Conservation (phyloP, 768 basidiomycete genomes). For the Tephrocybe sp. region DNA sequence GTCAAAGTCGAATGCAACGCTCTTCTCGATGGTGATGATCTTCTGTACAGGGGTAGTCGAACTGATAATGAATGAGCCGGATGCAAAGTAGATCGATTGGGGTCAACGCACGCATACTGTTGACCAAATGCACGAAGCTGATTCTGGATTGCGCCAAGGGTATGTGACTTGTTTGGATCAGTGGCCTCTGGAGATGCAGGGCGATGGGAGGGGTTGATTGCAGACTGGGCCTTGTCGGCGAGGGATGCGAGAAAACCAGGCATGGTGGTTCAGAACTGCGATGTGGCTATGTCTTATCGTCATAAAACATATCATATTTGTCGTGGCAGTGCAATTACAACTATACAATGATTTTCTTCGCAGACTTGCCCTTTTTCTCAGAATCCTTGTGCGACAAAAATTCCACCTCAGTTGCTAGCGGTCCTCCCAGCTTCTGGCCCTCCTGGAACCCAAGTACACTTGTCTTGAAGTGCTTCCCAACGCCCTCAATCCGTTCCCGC, state of each 20-base stretch:
- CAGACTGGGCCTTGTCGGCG: slow-evolving; percentile 76
- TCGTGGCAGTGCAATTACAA: slow-evolving; percentile 15
- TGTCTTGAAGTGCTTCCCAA: slow-evolving; percentile 91
- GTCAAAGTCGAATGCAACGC: slow-evolving; percentile 75
- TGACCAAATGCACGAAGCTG: slow-evolving; percentile 74
- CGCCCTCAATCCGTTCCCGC: slow-evolving; percentile 77
- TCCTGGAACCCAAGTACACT: slow-evolving; percentile 82
- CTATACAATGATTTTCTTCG: slow-evolving; percentile 75
- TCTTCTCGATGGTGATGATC: slow-evolving; percentile 78
- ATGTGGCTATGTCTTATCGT: slow-evolving; percentile 12
- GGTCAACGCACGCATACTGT: slow-evolving; percentile 60
- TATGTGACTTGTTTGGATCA: slow-evolving; percentile 47
- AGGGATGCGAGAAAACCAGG: slow-evolving; percentile 64
- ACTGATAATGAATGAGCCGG: slow-evolving; percentile 29
- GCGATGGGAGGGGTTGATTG: slow-evolving; percentile 58
- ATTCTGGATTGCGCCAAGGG: slow-evolving; percentile 65
- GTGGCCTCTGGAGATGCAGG: slow-evolving; percentile 36
- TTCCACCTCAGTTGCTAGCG: slow-evolving; percentile 94
- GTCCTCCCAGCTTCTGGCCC: slow-evolving; percentile 71
- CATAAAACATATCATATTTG: slow-evolving; percentile 13
- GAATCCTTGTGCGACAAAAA: slow-evolving; percentile 94
- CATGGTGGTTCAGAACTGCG: slow-evolving; percentile 37
- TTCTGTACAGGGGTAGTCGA: slow-evolving; percentile 69
- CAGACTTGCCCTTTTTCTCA: slow-evolving; percentile 88
- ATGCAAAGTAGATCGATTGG: neutral